Base-by-base conservation (phyloP, 441 rosid genomes). In the Theobroma grandiflorum region DNA sequence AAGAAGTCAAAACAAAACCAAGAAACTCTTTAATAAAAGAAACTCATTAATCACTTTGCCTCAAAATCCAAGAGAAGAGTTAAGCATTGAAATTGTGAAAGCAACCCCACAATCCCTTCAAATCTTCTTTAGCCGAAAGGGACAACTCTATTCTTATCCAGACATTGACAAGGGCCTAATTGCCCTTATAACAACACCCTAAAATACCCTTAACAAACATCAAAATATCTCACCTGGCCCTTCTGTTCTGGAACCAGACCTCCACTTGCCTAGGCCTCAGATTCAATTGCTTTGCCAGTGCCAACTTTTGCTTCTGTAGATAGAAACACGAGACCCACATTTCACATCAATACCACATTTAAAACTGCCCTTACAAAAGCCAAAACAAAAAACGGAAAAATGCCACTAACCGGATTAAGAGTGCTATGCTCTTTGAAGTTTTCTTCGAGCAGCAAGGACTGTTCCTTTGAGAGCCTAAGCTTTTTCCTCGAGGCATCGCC, bases 211-310 rank as follows among this genome's bases (percentile, higher is more conserved):
- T 37, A 1, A 3, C 33, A 47, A 12, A 4, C 18, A 6, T 0
- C 0, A 20, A 18, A 58, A 33, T 77, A 15, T 52, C 83, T 84
- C 71, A 95, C 98, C 98, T 92, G 81, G 99, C 99, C 82, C 98
- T 90, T 64, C 98, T 87, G 85, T 95, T 95, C 87, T 94, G 99
- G 85, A 95, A 94, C 99, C 98, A 95, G 64, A 95, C 99, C 81
- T 95, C 99, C 53, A 95, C 97, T 79, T 95, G 99, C 58, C 99
- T 89, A 2, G 96, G 90, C 85, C 87, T 86, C 49, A 93, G 93
- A 68, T 88, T 88, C 89, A 95, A 83, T 85, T 91, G 96, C 82
- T 93, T 94, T 6, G 95, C 94, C 84, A 95, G 76, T 0, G 89
- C 95, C 84, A 90, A 72, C 87, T 94, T 95, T 83, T 93, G 96